These are phyloP conservation scores for Aspergillus ruber DNA, from an alignment of 2,329 filamentous ascomycete genomes.

Conservation along the genomic window DNA sequence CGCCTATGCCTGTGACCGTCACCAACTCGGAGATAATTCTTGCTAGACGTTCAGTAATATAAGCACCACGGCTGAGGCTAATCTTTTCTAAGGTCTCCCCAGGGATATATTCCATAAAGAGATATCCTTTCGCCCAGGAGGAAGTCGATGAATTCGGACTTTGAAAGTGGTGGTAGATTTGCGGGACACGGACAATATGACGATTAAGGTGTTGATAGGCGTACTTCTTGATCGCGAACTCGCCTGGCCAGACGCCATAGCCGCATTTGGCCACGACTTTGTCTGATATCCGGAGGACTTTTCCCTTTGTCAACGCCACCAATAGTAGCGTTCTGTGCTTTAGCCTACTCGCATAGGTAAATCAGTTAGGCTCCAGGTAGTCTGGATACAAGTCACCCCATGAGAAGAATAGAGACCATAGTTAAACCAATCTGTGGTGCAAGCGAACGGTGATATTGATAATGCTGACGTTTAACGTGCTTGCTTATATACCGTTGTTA, in stretches of 20 bases:
- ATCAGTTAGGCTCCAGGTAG: background rate
- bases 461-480: no score
- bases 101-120: constrained; percentile 21
- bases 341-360: constrained; percentile 3
- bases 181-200: constrained; percentile 14
- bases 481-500: no score
- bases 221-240: constrained; percentile 16
- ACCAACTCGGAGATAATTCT: constrained; percentile 10
- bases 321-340: constrained; percentile 4
- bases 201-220: constrained; percentile 11
- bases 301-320: constrained; percentile 3
- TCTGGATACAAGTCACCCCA: background rate
- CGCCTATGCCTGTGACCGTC: constrained; percentile 6
- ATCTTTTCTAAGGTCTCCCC: constrained; percentile 10
- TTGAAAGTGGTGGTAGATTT: constrained; percentile 15
- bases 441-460: background rate
- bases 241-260: constrained; percentile 9
- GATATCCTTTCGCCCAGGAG: constrained; percentile 8
- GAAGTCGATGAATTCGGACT: constrained; percentile 4
- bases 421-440: background rate
- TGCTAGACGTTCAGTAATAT: constrained; percentile 11
- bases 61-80: constrained; percentile 4
- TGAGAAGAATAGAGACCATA: background rate
- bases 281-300: constrained; percentile 7
- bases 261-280: constrained; percentile 15